These are phyloP conservation scores for Coelastrella sp. DNA, from an alignment of 139 green algal genomes.

Conservation along the genomic window DNA sequence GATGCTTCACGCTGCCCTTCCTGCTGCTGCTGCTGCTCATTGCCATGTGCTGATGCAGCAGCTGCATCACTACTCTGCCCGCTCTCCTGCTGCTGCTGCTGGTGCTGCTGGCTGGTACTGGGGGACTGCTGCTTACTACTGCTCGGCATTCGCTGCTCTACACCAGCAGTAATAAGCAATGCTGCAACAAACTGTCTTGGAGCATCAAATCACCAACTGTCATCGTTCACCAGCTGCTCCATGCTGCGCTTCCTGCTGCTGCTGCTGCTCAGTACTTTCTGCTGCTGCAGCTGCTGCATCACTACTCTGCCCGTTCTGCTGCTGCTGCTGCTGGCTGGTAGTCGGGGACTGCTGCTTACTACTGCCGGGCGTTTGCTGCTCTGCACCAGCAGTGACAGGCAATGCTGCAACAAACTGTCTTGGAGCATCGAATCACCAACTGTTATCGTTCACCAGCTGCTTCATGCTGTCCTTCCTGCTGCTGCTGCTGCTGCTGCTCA, in stretches of 20 bases:
- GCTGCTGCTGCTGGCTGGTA: too few species aligned
- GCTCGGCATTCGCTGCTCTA: too few species aligned
- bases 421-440: too few species aligned
- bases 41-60: not conserved
- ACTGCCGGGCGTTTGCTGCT: too few species aligned
- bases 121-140: too few species aligned
- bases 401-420: constrained; percentile 68
- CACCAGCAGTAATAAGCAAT: too few species aligned
- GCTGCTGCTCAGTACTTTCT: not conserved
- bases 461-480: too few species aligned
- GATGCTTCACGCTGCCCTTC: not conserved
- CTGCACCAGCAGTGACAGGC: not conserved
- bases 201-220: not conserved
- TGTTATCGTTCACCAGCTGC: not conserved
- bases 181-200: too few species aligned
- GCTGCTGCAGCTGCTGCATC: not conserved
- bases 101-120: too few species aligned
- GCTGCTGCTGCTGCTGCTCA: not conserved
- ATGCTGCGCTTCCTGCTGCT: not conserved
- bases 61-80: not conserved
- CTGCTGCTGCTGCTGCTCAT: not conserved
- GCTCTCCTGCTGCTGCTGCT: too few species aligned
- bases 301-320: too few species aligned
- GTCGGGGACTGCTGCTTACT: too few species aligned
- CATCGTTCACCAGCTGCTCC: not conserved